Evolutionary conservation across 2,329 filamentous ascomycete genomes (phyloP).

Genomic region (Fusarium siculi): DNA sequence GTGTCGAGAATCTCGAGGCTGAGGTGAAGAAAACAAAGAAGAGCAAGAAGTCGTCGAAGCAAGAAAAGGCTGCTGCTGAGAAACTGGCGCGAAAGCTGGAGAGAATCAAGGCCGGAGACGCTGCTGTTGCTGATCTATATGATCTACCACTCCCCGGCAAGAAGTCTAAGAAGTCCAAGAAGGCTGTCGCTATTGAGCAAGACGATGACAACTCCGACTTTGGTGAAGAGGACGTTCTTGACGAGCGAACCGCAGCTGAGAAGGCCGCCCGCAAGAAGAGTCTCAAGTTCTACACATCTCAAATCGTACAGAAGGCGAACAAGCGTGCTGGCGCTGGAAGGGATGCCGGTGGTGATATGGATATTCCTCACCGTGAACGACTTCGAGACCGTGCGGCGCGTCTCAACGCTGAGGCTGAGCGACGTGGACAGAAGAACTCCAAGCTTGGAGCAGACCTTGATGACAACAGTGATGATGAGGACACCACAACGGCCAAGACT

Average conservation of each 20-base stretch:
- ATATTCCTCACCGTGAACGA: constrained; percentile 89
- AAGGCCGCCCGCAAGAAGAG: constrained; percentile 92
- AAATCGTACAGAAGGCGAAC: constrained; percentile 94
- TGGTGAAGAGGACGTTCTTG: constrained; percentile 86
- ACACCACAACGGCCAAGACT: constrained; percentile 62
- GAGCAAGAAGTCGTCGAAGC: constrained; percentile 47
- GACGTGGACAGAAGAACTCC: constrained; percentile 75
- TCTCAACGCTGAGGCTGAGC: constrained; percentile 88
- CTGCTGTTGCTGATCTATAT: constrained; percentile 75
- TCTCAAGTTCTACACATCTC: constrained; percentile 96
- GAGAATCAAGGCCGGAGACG: constrained; percentile 72
- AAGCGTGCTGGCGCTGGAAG: constrained; percentile 79
- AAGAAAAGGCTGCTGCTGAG: constrained; percentile 49
- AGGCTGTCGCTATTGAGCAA: constrained; percentile 51
- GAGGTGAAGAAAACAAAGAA: constrained; percentile 45
- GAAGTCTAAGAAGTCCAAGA: constrained; percentile 55
- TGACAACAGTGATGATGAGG: constrained; percentile 75
- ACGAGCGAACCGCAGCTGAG: constrained; percentile 81
- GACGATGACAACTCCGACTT: constrained; percentile 84
- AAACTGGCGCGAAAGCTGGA: constrained; percentile 57
- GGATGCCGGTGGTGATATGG: constrained; percentile 80
- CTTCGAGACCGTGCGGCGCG: constrained; percentile 86
- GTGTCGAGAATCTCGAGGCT: constrained; percentile 30
- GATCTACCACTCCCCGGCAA: constrained; percentile 65
- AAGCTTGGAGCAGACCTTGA: constrained; percentile 73